Evolutionary conservation across 2,329 filamentous ascomycete species (phyloP), one percentile per base, ranked within the genome.

Genomic region (Didymella keratinophila): DNA sequence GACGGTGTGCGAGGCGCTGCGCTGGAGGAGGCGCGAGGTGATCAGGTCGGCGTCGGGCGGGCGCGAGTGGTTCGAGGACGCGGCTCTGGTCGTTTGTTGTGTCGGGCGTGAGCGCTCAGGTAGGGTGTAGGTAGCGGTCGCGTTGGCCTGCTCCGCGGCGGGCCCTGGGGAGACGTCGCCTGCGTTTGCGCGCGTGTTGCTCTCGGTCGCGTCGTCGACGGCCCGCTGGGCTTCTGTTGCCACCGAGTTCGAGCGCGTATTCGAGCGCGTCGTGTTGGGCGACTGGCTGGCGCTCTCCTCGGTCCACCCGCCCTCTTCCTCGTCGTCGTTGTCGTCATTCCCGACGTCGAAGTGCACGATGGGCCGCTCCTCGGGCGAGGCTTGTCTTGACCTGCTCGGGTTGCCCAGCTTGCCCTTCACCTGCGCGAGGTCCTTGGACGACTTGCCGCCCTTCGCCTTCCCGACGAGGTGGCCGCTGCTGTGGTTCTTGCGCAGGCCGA

Each of bases 21-120:
- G 84, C 69, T 89, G 85, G 2, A 92, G 81, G 36, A 91, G 76
- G 58, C 87, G 83, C 28, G 88, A 87, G 7, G 89, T 91, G 50
- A 91, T 83, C 60, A 88, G 86, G 66, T 87, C 85, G 60, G 86
- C 88, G 68, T 88, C 87, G 34, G 78, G 76, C 23, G 74, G 73
- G 32, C 74, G 65, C 30, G 74, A 74, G 52, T 76, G 71, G 32
- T 73, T 67, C 50, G 74, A 69, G 28, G 74, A 69, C 58, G 63
- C 70, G 42, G 69, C 64, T 18, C 72, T 73, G 61, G 74, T 78
- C 12, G 69, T 56, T 20, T 68, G 65, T 20, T 64, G 65, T 25
- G 64, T 50, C 23, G 46, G 58, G 49, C 63, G 68, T 12, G 70
- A 63, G 51, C 74, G 74, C 28, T 76, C 71, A 18, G 68, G 65